Evolutionary conservation across 2,329 filamentous ascomycete species (phyloP).

Genomic region (Triangularia setosa): DNA sequence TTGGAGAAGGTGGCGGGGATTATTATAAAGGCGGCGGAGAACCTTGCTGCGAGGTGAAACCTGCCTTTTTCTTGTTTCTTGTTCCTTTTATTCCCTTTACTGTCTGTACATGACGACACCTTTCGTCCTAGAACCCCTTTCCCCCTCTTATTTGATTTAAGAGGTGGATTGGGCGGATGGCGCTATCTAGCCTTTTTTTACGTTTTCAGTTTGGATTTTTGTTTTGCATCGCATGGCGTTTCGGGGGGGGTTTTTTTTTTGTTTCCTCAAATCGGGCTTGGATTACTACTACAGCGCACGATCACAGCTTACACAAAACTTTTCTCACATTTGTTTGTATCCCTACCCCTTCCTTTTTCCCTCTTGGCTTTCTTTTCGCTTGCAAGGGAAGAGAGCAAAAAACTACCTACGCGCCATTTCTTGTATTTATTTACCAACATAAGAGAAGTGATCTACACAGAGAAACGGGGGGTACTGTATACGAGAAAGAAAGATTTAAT

Average conservation of each 20-base stretch:
- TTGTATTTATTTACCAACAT: background rate
- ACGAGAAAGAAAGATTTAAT: background rate
- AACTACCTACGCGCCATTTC: background rate
- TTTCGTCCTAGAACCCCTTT: background rate
- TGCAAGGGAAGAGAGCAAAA: background rate
- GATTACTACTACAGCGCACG: background rate
- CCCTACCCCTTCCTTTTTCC: background rate
- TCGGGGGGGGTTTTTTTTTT: background rate
- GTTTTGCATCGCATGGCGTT: background rate
- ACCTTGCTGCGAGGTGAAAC: constrained; percentile 15
- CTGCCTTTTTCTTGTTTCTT: background rate
- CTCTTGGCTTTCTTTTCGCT: background rate
- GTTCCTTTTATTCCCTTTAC: background rate
- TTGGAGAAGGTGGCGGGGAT: constrained; percentile 69
- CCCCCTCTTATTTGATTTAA: too few species aligned
- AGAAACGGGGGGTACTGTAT: background rate
- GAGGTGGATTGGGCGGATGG: background rate
- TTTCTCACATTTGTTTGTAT: background rate
- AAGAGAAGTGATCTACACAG: background rate
- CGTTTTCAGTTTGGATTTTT: background rate
- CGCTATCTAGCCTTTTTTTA: background rate
- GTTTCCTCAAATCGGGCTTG: background rate
- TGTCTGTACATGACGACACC: too few species aligned
- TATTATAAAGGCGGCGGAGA: constrained; percentile 55
- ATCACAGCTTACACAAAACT: background rate